Base-by-base conservation (phyloP, 345 rosid species). In the Citropsis articulata region DNA sequence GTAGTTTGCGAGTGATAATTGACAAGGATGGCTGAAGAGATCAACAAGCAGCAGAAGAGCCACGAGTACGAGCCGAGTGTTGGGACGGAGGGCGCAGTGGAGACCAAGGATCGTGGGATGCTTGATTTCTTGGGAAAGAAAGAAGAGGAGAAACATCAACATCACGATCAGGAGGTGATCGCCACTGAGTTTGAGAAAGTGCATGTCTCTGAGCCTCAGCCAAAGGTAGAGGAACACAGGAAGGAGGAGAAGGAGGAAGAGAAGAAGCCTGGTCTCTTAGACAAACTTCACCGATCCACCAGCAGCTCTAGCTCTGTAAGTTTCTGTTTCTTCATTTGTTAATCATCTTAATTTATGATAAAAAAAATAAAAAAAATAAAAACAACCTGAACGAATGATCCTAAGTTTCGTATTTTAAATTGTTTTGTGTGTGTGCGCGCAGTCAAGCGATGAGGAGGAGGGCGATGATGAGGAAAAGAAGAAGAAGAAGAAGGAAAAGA, bases 261-360 rank as follows among this genome's bases (percentile, higher is more conserved):
- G 85, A 87, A 93, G 84, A 88, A 92, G 76, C 87, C 61, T 30
- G 64, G 86, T 65, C 87, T 93, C 24, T 71, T 89, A 18, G 94
- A 89, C 70, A 94, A 96, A 88, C 88, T 96, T 78, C 94, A 88
- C 80, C 88, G 90, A 73, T 83, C 88, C 6, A 81, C 72, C 77
- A 92, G 93, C 88, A 91, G 95, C 85, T 90, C 95, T n/a, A 90
- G 97, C 89, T 96, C 98, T 57, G 99, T 96, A 90, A 96, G 99
- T 90, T 9, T 50, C 42, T 7, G 12, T 63, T 48, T 16, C 33
- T 16, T 45, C 5, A 13, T 45, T 13, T 13, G 18, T 45, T 12
- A 45, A 45, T 45, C 50, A 45, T 45, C 18, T 45, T 45, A 45
- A 45, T 45, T 13, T 45, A 45, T 45, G 50, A 12, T 3, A 12